Evolutionary conservation across 116 monocot species (phyloP), one percentile per base, ranked within the genome.

Genomic region (Trichopus zeylanicus): DNA sequence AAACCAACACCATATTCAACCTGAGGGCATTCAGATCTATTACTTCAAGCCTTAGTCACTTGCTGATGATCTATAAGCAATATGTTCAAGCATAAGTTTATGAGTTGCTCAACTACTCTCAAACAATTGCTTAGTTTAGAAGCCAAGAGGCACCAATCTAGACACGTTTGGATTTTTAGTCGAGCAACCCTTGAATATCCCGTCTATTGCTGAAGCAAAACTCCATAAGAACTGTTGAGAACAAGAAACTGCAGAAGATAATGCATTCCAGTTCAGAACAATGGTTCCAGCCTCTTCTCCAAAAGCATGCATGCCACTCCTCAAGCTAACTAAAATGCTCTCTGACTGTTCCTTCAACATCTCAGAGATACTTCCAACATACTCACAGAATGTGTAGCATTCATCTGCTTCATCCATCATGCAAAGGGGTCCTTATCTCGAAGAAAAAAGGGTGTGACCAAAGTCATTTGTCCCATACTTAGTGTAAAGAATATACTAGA

Each of bases 201-300:
- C 70, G 42, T 72, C 76, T 55, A 75, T 38, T 13, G 73, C 65
- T 60, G 68, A 80, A 42, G 67, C 29, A 25, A 90, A 21, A 16
- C 95, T 90, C 77, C 76, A 78, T 27, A 86, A 33, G 56, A 95
- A 84, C 46, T 86, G 84, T 63, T 90, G 86, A 24, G 81, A 48
- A 68, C 87, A 90, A 71, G 89, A 83, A 61, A 87, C 37, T 6
- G 55, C 27, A 47, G 46, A 72, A 49, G 77, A 80, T 22, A 86
- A 26, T 53, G 48, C 70, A 60, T 71, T 73, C 67, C 74, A 74
- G n/a, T 65, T 53, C 31, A 61, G 25, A 62, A 22, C 48, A 42
- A 27, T 34, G 63, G 31, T 27, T 59, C 30, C 31, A 59, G 53
- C 21, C 63, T 71, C 84, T 23, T 63, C 29, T 58, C 69, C 56